Evolutionary conservation across 1,139 yeast genomes (phyloP).

Genomic region (Scheffersomyces titani): DNA sequence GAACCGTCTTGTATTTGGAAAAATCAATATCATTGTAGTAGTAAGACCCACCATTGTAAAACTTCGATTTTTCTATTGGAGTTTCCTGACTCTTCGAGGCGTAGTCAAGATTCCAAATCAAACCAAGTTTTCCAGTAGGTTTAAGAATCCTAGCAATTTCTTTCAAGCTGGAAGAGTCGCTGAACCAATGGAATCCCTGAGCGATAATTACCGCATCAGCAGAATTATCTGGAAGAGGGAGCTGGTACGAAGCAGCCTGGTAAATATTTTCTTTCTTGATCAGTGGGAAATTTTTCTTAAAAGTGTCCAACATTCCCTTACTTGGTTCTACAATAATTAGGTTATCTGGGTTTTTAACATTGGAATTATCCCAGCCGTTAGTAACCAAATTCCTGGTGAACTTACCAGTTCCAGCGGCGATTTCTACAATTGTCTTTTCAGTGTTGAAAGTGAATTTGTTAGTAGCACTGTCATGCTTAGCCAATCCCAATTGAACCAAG

Average conservation of each 20-base stretch:
- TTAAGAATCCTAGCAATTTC: constrained; percentile 58
- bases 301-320: constrained; percentile 56
- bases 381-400: constrained; percentile 52
- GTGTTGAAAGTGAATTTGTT: constrained; percentile 16
- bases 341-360: constrained; percentile 12
- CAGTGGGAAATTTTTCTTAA: constrained; percentile 49
- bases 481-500: constrained; percentile 36
- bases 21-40: constrained; percentile 8
- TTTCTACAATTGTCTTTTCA: constrained; percentile 44
- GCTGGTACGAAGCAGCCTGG: constrained; percentile 47
- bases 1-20: neutral
- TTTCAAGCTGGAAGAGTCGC: constrained; percentile 47
- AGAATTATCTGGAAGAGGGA: constrained; percentile 48
- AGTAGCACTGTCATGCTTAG: constrained; percentile 8
- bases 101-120: constrained; percentile 65
- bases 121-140: constrained; percentile 48
- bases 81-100: constrained; percentile 13
- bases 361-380: constrained; percentile 37
- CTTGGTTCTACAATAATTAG: constrained; percentile 60
- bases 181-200: constrained; percentile 73
- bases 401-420: constrained; percentile 70
- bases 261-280: constrained; percentile 24
- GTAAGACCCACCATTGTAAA: constrained; percentile 9
- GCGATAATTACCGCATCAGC: constrained; percentile 60
- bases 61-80: constrained; percentile 4